A percentile compares a stretch with the other conserved stretches of the same genome.
phyloP scores from a whole-genome alignment of 1,284 basidiomycete genomes.

The Megacollybia platyphylla region DNA sequence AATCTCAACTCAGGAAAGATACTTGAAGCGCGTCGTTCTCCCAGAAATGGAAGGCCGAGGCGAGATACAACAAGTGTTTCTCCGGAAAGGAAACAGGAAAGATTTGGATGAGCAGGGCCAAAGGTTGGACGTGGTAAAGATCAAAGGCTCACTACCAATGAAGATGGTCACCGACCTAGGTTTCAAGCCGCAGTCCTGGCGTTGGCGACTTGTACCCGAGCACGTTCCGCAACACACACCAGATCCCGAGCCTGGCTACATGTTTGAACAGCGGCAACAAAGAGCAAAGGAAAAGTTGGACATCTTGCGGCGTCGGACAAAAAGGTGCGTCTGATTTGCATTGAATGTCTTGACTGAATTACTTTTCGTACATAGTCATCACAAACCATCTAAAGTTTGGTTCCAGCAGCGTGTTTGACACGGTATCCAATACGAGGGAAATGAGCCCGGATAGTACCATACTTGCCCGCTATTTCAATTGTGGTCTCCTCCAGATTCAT shows the following conservation, averaged over 20 bases:
- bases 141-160: background rate
- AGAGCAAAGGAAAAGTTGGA: background rate
- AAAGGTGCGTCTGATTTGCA: too few species aligned
- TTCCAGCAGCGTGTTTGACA: background rate
- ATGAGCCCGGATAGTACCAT: constrained; percentile 31
- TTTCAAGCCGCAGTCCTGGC: background rate
- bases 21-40: background rate
- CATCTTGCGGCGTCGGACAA: too few species aligned
- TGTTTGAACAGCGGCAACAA: background rate
- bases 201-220: background rate
- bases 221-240: background rate
- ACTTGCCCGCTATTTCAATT: constrained; percentile 27
- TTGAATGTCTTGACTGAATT: too few species aligned
- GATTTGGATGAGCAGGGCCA: background rate
- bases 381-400: too few species aligned
- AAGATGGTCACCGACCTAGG: background rate
- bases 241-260: background rate
- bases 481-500: constrained; percentile 35
- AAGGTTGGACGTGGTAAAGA: background rate
- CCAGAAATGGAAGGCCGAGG: background rate
- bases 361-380: too few species aligned
- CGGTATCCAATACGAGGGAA: constrained; percentile 32
- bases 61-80: background rate
- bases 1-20: background rate
- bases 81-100: background rate